Percentiles rank a stretch among this genome's conserved stretches.
phyloP scores from a whole-genome alignment of 139 green algal genomes.

The Raphidocelis subcapitata region DNA sequence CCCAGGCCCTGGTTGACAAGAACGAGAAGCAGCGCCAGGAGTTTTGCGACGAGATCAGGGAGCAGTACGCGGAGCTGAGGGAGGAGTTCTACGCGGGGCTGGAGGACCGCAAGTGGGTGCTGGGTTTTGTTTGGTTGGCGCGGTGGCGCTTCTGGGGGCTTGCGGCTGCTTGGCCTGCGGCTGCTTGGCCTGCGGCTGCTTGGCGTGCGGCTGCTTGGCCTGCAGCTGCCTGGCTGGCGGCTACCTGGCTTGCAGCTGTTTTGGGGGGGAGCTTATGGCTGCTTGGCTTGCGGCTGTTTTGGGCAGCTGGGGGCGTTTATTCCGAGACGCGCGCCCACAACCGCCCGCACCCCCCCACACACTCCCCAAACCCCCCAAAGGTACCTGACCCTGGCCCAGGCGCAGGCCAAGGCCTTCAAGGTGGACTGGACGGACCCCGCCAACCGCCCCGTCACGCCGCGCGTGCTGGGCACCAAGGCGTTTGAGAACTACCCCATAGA shows the following conservation, averaged over 20 bases:
- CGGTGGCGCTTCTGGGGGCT: too few relatives aligned
- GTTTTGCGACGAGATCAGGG: constrained; percentile 79
- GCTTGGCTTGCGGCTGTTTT: too few relatives aligned
- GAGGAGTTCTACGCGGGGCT: constrained; percentile 97
- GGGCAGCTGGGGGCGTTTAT: too few relatives aligned
- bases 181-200: too few relatives aligned
- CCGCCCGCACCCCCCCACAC: too few relatives aligned
- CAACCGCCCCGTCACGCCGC: constrained; percentile 78
- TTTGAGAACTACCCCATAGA: constrained; percentile 85
- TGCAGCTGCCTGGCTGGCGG: too few relatives aligned
- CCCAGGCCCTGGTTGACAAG: constrained; percentile 86
- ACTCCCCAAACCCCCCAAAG: constrained; percentile 5
- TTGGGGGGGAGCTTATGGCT: too few relatives aligned
- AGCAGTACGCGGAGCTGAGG: constrained; percentile 94
- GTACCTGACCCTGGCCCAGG: constrained; percentile 67
- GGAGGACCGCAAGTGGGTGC: constrained; percentile 87
- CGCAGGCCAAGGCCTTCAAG: constrained; percentile 51
- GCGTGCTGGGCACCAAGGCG: constrained; percentile 73
- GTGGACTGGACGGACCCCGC: constrained; percentile 85
- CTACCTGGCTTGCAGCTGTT: too few relatives aligned
- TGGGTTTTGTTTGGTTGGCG: too few relatives aligned
- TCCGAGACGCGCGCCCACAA: too few relatives aligned
- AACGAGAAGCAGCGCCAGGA: constrained; percentile 55
- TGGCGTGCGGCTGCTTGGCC: too few relatives aligned
- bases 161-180: too few relatives aligned